Evolutionary conservation across 2,329 filamentous ascomycete genomes (phyloP), one percentile per base, ranked within the genome.

Genomic region (Calonectria honghensis): DNA sequence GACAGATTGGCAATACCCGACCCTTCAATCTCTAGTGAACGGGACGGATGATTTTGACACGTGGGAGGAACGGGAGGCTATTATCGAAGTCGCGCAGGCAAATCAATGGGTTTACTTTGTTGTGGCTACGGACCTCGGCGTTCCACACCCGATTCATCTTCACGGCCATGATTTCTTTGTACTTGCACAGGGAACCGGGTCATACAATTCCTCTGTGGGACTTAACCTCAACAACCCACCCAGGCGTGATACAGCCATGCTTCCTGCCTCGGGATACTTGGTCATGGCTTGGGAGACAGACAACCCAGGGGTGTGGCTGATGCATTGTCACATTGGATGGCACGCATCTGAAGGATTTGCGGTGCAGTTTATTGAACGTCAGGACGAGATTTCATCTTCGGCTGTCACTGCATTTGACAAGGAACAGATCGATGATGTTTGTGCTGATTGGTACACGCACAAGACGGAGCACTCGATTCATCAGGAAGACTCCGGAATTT

Each of bases 1-100:
- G 4, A 76, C 81, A 31, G 81, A 84, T 72, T 84, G 83, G 83
- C 75, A 73, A 20, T 65, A 80, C 27, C 83, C 83, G 9, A 84
- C 82, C 1, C 78, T 83, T 0, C 68, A 75, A 13, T 78, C 81
- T 24, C 64, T 84, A 24, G 20, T 76, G 14, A 70, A 72, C 31
- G 73, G 78, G 5, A 57, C 52, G 31, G 52, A 57, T 14, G 52
- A 14, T 13, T 57, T 57, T 20, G 52, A 57, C 29, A 14, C 52
- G 24, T 57, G 20, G 31, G 52, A 57, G 20, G 52, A 57, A 35
- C 52, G 20, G 9, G 52, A 57, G 52, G 52, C 52, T 5, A 31
- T 57, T 31, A 57, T 57, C 5, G 52, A 57, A 24, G 16, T 57
- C 31, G 37, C 27, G 6, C 52, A 57, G 31, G 16, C 52, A 11